Conservation (phyloP, 2,329 filamentous ascomycete genomes). For the Fusarium tanahbumbuense region DNA sequence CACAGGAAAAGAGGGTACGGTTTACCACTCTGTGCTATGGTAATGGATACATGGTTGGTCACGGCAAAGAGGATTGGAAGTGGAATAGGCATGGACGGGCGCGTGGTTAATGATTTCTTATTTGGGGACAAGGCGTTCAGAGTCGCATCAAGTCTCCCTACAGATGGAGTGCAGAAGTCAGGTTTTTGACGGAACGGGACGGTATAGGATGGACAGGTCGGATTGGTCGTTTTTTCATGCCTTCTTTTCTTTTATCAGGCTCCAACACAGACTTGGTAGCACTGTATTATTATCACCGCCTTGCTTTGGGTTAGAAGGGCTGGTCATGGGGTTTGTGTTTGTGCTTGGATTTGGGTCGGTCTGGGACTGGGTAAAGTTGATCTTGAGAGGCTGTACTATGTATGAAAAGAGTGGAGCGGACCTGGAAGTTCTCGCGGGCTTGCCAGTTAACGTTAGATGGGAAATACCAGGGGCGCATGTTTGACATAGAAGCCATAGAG, state of each 20-base stretch:
- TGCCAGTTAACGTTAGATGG: constrained; percentile 24
- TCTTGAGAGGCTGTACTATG: constrained; percentile 24
- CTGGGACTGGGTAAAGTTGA: background rate
- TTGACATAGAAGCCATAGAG: constrained; percentile 39
- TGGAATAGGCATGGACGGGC: constrained; percentile 24
- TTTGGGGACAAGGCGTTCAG: constrained; percentile 36
- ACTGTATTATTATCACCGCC: constrained; percentile 40
- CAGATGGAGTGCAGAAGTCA: constrained; percentile 27
- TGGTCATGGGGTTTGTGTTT: constrained; percentile 12
- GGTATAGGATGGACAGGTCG: constrained; percentile 21
- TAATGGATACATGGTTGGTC: constrained; percentile 31
- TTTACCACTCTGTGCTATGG: constrained; percentile 29
- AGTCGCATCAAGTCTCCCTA: constrained; percentile 34
- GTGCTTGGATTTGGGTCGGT: background rate
- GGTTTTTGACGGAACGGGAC: constrained; percentile 19
- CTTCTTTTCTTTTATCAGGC: constrained; percentile 31
- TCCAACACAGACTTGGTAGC: constrained; percentile 41
- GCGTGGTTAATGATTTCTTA: constrained; percentile 42
- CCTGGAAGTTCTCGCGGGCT: constrained; percentile 42
- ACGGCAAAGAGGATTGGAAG: constrained; percentile 26
- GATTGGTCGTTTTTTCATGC: constrained; percentile 9
- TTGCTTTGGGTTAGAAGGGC: constrained; percentile 36
- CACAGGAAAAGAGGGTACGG: constrained; percentile 33
- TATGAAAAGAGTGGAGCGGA: constrained; percentile 29
- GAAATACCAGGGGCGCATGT: constrained; percentile 36